Conservation (phyloP, 208 protist species). For the Histomonas meleagridis region DNA sequence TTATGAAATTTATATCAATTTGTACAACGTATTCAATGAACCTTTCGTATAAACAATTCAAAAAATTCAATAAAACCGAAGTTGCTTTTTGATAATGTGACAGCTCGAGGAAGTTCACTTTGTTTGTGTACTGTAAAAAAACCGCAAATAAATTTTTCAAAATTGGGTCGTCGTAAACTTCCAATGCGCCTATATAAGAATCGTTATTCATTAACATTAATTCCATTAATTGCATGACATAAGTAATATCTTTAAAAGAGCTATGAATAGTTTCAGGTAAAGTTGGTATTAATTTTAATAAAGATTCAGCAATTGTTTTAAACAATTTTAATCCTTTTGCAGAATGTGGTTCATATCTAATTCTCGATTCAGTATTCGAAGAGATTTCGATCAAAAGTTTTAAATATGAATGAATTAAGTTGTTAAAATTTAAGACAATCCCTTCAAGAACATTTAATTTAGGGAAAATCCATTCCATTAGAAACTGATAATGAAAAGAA, state of each 20-base stretch:
- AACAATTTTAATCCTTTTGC: not conserved
- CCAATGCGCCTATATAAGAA: not conserved
- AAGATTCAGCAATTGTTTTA: not conserved
- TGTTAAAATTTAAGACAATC: too few species aligned
- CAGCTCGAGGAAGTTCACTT: too few species aligned
- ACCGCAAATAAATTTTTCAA: not conserved
- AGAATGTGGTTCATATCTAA: not conserved
- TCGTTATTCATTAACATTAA: not conserved
- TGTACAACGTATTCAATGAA: too few species aligned
- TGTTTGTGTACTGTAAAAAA: too few species aligned
- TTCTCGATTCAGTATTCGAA: not conserved
- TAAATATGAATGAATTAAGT: not conserved
- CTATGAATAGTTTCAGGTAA: not conserved
- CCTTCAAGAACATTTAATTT: too few species aligned
- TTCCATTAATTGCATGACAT: not conserved
- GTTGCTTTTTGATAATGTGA: too few species aligned
- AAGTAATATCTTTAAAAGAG: not conserved
- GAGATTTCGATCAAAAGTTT: not conserved
- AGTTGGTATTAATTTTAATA: not conserved
- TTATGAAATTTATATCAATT: too few species aligned
- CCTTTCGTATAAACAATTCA: too few species aligned
- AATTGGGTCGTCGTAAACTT: not conserved
- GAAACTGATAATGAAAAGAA: not conserved
- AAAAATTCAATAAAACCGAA: too few species aligned
- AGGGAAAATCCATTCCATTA: too few species aligned